Percentiles rank a stretch among this genome's conserved stretches.
Conservation (phyloP, 2,329 filamentous ascomycete species). For the Fusarium nurragi region DNA sequence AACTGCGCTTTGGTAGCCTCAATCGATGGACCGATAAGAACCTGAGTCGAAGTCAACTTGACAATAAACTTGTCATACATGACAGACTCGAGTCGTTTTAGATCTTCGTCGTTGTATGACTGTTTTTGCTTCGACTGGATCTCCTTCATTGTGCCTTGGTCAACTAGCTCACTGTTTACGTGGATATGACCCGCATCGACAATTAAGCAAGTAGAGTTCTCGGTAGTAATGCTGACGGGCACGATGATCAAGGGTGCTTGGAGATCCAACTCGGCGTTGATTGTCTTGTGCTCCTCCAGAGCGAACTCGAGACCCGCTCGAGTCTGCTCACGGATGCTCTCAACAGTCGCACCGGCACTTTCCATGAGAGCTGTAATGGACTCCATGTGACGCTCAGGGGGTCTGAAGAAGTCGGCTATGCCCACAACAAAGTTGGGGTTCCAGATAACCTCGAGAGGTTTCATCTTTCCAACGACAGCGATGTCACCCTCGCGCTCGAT, state of each 20-base stretch:
- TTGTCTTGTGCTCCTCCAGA: conserved; percentile 95
- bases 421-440: conserved; percentile 94
- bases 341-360: conserved; percentile 92
- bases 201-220: conserved; percentile 87
- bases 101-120: conserved; percentile 88
- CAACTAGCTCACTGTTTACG: conserved; percentile 91
- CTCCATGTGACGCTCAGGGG: conserved; percentile 97
- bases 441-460: conserved; percentile 96
- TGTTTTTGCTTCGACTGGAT: conserved; percentile 91
- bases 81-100: conserved; percentile 84
- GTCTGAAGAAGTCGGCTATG: conserved; percentile 93
- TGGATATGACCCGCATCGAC: conserved; percentile 96
- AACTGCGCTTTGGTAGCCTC: conserved; percentile 88
- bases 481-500: conserved; percentile 92
- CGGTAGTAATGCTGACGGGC: conserved; percentile 86
- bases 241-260: conserved; percentile 97
- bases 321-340: conserved; percentile 94
- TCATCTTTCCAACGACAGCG: conserved; percentile 88
- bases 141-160: conserved; percentile 87
- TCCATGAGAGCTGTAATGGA: conserved; percentile 97
- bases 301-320: conserved; percentile 96
- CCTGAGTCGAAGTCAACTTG: conserved; percentile 92
- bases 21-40: conserved; percentile 93
- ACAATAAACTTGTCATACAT: conserved; percentile 99
- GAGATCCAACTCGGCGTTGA: conserved; percentile 94